A percentile compares a stretch with the other conserved stretches of the same genome.
Evolutionary conservation across 495 filamentous ascomycete species (phyloP).

Genomic region (Trichoderma reesei): DNA sequence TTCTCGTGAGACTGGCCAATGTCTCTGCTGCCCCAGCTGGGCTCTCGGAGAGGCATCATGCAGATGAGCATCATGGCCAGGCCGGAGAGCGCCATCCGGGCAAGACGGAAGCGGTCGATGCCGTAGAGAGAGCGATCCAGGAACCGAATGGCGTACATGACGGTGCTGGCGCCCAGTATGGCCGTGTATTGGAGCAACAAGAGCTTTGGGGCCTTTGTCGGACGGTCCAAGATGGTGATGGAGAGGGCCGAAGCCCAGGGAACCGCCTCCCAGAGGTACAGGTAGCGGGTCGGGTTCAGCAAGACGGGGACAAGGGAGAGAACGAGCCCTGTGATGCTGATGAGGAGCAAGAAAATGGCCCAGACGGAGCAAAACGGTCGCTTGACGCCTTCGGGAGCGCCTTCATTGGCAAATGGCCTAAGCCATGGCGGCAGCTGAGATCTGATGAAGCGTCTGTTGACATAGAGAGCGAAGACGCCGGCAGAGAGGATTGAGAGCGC

Average conservation of each 20-base stretch:
- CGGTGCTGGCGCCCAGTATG: slow-evolving; percentile 25
- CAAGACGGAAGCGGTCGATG: slow-evolving; percentile 32
- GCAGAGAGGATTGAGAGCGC: not conserved
- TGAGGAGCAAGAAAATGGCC: slow-evolving; percentile 15
- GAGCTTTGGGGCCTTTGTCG: slow-evolving; percentile 33
- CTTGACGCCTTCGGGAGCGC: slow-evolving; percentile 11
- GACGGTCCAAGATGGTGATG: slow-evolving; percentile 39
- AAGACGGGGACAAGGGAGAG: slow-evolving; percentile 17
- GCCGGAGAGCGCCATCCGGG: slow-evolving; percentile 19
- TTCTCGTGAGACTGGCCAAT: slow-evolving; percentile 50
- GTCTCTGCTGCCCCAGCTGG: slow-evolving; percentile 42
- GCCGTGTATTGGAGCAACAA: slow-evolving; percentile 30
- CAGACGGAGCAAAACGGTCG: slow-evolving; percentile 19
- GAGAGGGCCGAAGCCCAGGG: slow-evolving; percentile 36
- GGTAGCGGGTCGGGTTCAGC: slow-evolving; percentile 14
- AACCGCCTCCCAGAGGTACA: slow-evolving; percentile 16
- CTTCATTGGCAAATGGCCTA: slow-evolving; percentile 21
- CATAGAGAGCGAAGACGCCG: not conserved
- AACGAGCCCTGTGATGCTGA: slow-evolving; percentile 18
- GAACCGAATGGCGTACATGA: slow-evolving; percentile 12
- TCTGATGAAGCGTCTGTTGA: not conserved
- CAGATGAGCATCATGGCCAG: slow-evolving; percentile 43
- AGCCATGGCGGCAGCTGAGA: slow-evolving; percentile 6
- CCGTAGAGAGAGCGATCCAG: slow-evolving; percentile 26
- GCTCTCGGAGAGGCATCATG: slow-evolving; percentile 62